Conservation (phyloP, 306 rosid genomes). For the Cotoneaster glaucophyllus region DNA sequence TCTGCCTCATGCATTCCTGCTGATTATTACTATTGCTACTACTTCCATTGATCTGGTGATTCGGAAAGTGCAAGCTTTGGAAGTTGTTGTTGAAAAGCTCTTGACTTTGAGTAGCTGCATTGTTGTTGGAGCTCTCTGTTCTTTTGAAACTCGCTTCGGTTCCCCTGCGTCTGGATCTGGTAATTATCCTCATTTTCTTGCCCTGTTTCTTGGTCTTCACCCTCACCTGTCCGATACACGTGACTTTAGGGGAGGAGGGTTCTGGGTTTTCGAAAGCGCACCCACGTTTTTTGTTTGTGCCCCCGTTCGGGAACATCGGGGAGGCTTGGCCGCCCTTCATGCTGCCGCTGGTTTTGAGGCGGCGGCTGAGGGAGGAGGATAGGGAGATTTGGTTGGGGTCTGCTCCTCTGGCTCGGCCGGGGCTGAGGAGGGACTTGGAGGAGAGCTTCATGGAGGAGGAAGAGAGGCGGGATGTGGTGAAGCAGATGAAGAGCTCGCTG, state of each 20-base stretch:
- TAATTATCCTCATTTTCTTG: slow-evolving; percentile 52
- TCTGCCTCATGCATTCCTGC: slow-evolving; percentile 49
- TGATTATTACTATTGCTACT: background rate
- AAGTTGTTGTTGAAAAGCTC: background rate
- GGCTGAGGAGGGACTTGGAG: slow-evolving; percentile 76
- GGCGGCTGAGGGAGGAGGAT: slow-evolving; percentile 71
- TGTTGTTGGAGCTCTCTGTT: slow-evolving; percentile 16
- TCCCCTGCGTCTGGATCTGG: slow-evolving; percentile 46
- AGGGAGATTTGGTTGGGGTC: slow-evolving; percentile 67
- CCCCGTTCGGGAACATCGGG: slow-evolving; percentile 77
- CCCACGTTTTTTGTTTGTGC: slow-evolving; percentile 59
- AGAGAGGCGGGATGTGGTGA: slow-evolving; percentile 62
- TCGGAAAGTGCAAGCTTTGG: slow-evolving; percentile 27
- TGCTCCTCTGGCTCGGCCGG: slow-evolving; percentile 49
- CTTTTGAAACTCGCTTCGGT: slow-evolving; percentile 64
- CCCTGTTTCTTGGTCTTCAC: slow-evolving; percentile 88
- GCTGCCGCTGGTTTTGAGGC: slow-evolving; percentile 68
- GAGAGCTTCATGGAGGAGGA: slow-evolving; percentile 78
- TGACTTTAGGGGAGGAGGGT: slow-evolving; percentile 91
- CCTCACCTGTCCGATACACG: slow-evolving; percentile 93
- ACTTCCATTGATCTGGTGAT: slow-evolving; percentile 16
- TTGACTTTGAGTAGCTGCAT: background rate
- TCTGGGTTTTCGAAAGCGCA: slow-evolving; percentile 77
- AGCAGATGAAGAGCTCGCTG: slow-evolving; percentile 71
- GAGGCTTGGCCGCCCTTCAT: slow-evolving; percentile 85